Evolutionary conservation across 495 filamentous ascomycete genomes (phyloP), one percentile per base, ranked within the genome.

Genomic region (Aspergillus conjunctus): DNA sequence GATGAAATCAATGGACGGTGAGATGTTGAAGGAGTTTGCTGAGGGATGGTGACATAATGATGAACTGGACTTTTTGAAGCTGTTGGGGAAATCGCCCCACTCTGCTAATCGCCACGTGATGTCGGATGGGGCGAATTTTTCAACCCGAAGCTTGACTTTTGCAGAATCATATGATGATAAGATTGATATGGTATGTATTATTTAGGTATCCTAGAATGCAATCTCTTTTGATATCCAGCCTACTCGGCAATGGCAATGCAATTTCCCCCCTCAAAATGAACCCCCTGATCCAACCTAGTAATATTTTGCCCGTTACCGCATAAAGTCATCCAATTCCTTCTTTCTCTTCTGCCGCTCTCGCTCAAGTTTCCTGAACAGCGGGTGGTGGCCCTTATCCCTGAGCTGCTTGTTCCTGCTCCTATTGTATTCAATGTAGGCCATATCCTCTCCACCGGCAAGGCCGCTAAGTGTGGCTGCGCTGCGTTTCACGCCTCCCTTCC

Each of bases 361-460:
- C 54, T 87, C 79, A 62, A 97, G 75, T 77, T 96, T 96, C 73
- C 87, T 89, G 73, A 98, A 95, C 69, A 91, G 82, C 4, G 81
- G 75, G 66, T 86, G 87, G 63, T 83, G 79, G 8, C 64, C 70
- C 62, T 91, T 90, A 52, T 87, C 87, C 78, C 91, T 93, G 68
- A 93, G 83, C 69, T 95, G 87, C 75, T 90, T 92, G 66, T 91
- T 91, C 61, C 78, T 78, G 67, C 84, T 88, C 79, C 81, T 87
- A 66, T 88, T 88, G 68, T 88, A 88, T 75, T 98, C 95, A 54
- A 93, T 88, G 70, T 98, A 98, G 30, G 93, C 93, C 93, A 98
- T 97, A 66, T 94, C 91, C 70, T 95, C 89, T 0, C 92, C 94
- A 44, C 94, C 94, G 30, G 87, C 88, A 54, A 97, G 78, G 57